Evolutionary conservation across 2,329 filamentous ascomycete genomes (phyloP).

Genomic region (Emericellopsis atlantica): DNA sequence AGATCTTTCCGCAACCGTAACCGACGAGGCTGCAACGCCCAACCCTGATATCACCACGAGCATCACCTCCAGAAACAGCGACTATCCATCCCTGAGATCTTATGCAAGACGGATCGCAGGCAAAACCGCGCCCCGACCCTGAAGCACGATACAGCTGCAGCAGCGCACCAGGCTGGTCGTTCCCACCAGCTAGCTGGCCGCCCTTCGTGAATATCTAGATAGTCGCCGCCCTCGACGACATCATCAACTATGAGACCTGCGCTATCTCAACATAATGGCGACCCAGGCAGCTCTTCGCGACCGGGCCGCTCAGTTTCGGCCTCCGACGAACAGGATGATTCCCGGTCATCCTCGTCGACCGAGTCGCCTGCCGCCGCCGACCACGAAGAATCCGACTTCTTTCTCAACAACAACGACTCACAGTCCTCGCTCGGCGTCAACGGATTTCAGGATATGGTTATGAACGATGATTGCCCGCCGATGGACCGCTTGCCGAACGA

Average conservation of each 20-base stretch:
- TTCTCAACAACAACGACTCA: conserved; percentile 80
- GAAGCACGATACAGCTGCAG: too few species aligned
- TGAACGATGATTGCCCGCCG: conserved; percentile 60
- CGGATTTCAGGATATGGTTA: conserved; percentile 62
- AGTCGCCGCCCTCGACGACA: neutral
- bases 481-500: conserved; percentile 83
- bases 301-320: conserved; percentile 1
- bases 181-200: neutral
- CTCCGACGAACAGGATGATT: conserved; percentile 33
- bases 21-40: too few species aligned
- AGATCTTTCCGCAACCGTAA: too few species aligned
- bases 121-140: too few species aligned
- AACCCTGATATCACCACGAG: too few species aligned
- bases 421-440: conserved; percentile 80
- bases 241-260: neutral
- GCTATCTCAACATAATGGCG: neutral
- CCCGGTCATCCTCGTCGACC: conserved; percentile 50
- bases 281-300: neutral
- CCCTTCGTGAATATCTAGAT: neutral
- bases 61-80: too few species aligned
- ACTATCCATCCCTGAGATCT: too few species aligned
- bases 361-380: conserved; percentile 65
- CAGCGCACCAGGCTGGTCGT: too few species aligned
- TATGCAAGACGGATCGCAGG: too few species aligned
- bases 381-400: conserved; percentile 90